Base-by-base conservation (phyloP, 371 early-diverging fungal genomes). In the Thermomucor indicae-seudaticae region DNA sequence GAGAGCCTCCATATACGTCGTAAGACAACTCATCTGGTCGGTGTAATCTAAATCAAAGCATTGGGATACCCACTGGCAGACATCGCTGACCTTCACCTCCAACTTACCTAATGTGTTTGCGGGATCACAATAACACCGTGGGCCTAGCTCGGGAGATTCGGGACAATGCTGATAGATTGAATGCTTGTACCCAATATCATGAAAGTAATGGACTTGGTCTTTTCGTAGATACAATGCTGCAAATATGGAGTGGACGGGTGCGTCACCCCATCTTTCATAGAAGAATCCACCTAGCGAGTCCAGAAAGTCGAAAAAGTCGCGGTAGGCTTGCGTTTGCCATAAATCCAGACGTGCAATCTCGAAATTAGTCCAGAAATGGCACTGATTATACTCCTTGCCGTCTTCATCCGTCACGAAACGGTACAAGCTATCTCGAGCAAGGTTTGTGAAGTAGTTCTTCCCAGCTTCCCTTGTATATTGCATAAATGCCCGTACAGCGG, bases 301-400 rank as follows among this genome's bases (percentile, higher is more conserved):
- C 14, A 65, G 29, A 37, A 70, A 81, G 11, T 83, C 64, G 49
- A 81, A 85, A 24, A 68, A 72, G 4, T 55, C 56, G 39, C 65
- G 67, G 53, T 85, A 85, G 16, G 67, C 72, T 2, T 75, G 67
- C 28, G 79, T 75, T 44, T 91, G 81, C 65, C 84, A 93, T 43
- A 95, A 78, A 29, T 86, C 79, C 51, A 95, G 62, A 45, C 80
- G 74, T n/a, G 81, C 95, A 53, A 96, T 94, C 67, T 95, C 95
- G 67, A 95, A 95, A 43, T 95, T 95, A 19, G 75, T 79, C 93
- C 95, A 93, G 49, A 92, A 94, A 58, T 93, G 92, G 57, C 92
- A 91, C 22, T 79, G 65, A 43, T 80, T 84, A 52, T 84, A 84
- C 0, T 22, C 14, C 3, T 44, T 42, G 12, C 67, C 75, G 24